Evolutionary conservation across 2,329 filamentous ascomycete genomes (phyloP), one percentile per base, ranked within the genome.

Genomic region (Fusarium illudens): DNA sequence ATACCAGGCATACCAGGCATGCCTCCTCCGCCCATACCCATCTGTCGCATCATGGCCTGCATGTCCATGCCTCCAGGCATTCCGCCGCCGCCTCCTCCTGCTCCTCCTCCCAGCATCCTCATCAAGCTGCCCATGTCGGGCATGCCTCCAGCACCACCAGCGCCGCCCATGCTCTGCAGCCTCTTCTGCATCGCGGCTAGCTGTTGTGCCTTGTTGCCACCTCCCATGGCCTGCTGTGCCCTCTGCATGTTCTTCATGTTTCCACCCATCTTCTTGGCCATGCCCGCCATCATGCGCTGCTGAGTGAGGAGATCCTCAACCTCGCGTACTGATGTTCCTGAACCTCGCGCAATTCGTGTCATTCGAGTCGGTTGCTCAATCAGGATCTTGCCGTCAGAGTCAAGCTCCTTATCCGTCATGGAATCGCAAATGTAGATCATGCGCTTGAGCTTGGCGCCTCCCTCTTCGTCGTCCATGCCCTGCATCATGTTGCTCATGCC

Each of bases 401-500:
- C 95, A 19, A 99, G 89, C 78, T 99, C 96, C 77, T 96, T 96
- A 20, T 92, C 89, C 0, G 95, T 98, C 96, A 99, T 99, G 67
- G 91, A 95, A 82, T 99, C 96, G 82, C 94, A 97, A 63, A 99
- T 97, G 82, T 97, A 98, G 72, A 99, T 93, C 96, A 99, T 99
- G 66, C 96, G 91, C 81, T 97, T 96, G 25, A 99, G 87, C 81
- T 98, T 97, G 73, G 91, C 84, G 57, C 90, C 89, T n/a, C 95
- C 95, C 76, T 98, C 96, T 75, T 98, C 95, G 76, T 99, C 96
- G 76, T 98, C 94, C 87, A 98, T 96, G 36, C 93, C 93, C 55
- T 93, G 90, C 88, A 97, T 98, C 86, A 98, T 90, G 75, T 92
- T 92, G 71, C 91, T 91, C 79, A 99, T 91, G 27, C 96, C 96